Evolutionary conservation across 1,284 basidiomycete species (phyloP).

Genomic region (Amylostereum areolatum): DNA sequence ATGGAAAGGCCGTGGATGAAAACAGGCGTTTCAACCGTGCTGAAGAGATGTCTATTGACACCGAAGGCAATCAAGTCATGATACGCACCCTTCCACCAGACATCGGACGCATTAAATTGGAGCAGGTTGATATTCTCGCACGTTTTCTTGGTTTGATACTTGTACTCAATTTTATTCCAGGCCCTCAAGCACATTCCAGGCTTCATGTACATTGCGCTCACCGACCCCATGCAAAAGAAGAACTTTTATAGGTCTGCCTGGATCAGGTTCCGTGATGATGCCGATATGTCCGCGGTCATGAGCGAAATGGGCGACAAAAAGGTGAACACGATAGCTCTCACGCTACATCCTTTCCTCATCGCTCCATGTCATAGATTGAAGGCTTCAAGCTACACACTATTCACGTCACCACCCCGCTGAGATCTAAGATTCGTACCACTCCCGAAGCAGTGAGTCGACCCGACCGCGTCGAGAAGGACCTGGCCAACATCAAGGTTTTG

Average conservation of each 20-base stretch:
- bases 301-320: slow-evolving; percentile 75
- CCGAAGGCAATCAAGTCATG: slow-evolving; percentile 86
- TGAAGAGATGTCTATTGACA: slow-evolving; percentile 72
- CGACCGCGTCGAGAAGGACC: slow-evolving; percentile 74
- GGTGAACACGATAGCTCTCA: slow-evolving; percentile 37
- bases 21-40: slow-evolving; percentile 46
- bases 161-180: slow-evolving; percentile 28
- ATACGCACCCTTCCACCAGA: slow-evolving; percentile 91
- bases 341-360: background rate
- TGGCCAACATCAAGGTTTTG: slow-evolving; percentile 66
- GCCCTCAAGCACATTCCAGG: slow-evolving; percentile 62
- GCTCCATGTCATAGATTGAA: slow-evolving; percentile 60
- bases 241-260: slow-evolving; percentile 91
- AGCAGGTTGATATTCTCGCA: slow-evolving; percentile 57
- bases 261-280: slow-evolving; percentile 80
- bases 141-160: slow-evolving; percentile 7
- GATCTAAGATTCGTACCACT: slow-evolving; percentile 70
- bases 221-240: slow-evolving; percentile 85
- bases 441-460: slow-evolving; percentile 78
- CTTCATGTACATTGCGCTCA: slow-evolving; percentile 78
- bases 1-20: slow-evolving; percentile 46
- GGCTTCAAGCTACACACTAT: slow-evolving; percentile 89
- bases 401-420: slow-evolving; percentile 75
- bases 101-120: slow-evolving; percentile 80
- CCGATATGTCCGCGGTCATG: slow-evolving; percentile 73